phyloP scores from a whole-genome alignment of 2,329 filamentous ascomycete genomes.

The Tetracladium maxilliforme region DNA sequence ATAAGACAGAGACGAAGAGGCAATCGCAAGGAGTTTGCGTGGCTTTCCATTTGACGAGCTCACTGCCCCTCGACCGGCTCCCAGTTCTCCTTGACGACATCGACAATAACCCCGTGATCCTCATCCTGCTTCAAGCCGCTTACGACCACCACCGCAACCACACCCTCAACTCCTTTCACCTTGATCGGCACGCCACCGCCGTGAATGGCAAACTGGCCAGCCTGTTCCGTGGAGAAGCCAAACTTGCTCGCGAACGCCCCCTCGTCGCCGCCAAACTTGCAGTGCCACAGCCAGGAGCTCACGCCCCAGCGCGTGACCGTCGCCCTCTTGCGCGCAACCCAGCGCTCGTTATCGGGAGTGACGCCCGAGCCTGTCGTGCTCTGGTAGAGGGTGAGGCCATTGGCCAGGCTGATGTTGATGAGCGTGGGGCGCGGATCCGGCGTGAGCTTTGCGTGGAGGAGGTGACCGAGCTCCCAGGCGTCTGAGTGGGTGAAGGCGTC shows the following conservation, averaged over 20 bases:
- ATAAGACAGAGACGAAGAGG: too few relatives aligned
- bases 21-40: too few relatives aligned
- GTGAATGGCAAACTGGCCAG: constrained; percentile 58
- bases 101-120: constrained; percentile 63
- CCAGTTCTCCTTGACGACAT: constrained; percentile 50
- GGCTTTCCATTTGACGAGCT: too few relatives aligned
- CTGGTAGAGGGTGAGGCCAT: constrained; percentile 55
- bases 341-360: constrained; percentile 55
- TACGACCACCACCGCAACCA: constrained; percentile 62
- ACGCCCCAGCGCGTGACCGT: constrained; percentile 58
- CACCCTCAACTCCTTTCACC: constrained; percentile 59
- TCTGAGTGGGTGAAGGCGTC: constrained; percentile 45
- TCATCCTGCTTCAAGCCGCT: constrained; percentile 64
- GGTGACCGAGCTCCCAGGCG: constrained; percentile 49
- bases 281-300: constrained; percentile 57
- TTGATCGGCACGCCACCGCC: constrained; percentile 62
- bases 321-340: constrained; percentile 57
- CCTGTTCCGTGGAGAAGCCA: constrained; percentile 39
- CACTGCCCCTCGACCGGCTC: too few relatives aligned
- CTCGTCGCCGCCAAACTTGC: constrained; percentile 53
- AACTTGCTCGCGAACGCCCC: constrained; percentile 48
- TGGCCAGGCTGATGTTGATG: constrained; percentile 49
- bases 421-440: constrained; percentile 38
- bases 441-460: constrained; percentile 47
- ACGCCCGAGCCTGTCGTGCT: constrained; percentile 50